Base-by-base conservation (phyloP, 352 stramenopile genomes). In the Phytophthora sp. region DNA sequence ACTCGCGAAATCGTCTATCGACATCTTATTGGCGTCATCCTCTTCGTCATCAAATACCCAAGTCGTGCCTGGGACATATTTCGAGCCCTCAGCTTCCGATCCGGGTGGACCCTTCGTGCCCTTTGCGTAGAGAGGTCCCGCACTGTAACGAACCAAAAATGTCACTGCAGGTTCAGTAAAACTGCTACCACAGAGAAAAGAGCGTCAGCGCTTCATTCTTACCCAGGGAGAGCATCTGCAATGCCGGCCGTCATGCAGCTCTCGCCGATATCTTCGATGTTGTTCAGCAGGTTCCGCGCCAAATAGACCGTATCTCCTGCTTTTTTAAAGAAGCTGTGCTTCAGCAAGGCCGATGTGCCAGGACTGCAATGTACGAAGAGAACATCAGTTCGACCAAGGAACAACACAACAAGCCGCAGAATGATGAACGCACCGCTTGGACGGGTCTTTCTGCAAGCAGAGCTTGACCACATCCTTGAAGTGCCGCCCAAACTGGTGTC, bases 281-380 rank as follows among this genome's bases (percentile, higher is more conserved):
- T 92, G 59, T 56, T 67, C 5, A 95, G 66, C 41, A 96, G 38
- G 44, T 76, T 90, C 24, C 74, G 44, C 11, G 86, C 85, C 27
- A 95, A 60, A 60, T 86, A 95, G 3, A 20, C 61, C 26, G 81
- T 88, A 41, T 89, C 84, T 20, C 79, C 80, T 27, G 89, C 88
- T 66, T 95, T 96, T 69, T 93, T 94, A 65, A 97, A 94, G 55
- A 96, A 97, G 51, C 79, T 92, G 72, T 97, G 84, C 72, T 95
- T 95, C 52, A 97, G 69, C 60, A 97, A 57, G 41, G 84, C 76
- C 45, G 84, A 82, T 4, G 89, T 95, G 11, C 79, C 87, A 26
- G 87, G 89, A 44, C 83, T 93, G 64, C n/a, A 62, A 18, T 20
- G 6, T 20, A 37, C 28, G n/a, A 58, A 56, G 27, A 39, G 10